Base-by-base conservation (phyloP, 2,329 filamentous ascomycete genomes). In the Lecanicillium sp. region DNA sequence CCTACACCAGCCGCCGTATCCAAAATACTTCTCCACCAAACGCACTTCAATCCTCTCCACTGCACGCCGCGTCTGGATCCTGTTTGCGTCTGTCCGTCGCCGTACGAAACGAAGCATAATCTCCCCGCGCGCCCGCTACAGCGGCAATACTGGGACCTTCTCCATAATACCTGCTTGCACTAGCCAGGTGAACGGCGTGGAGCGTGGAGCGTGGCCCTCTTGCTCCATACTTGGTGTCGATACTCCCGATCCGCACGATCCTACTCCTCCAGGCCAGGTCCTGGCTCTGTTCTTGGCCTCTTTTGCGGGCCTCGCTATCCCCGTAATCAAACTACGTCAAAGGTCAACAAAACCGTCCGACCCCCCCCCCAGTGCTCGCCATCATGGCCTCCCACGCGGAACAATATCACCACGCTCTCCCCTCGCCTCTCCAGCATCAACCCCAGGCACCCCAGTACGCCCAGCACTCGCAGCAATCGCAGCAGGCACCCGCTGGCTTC, bases 351-450 rank as follows among this genome's bases (percentile, higher is more conserved):
- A 61, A 56, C 45, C 51, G 49, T 11, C 22, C 22, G 22, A 46
- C 45, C 42, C 44, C 45, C 46, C 44, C 51, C 57, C 53, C 54
- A 51, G 46, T 28, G 19, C 29, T 29, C 49, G 54, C 49, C 50
- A 49, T 46, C 50, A 65, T 65, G 62, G 60, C 60, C 46, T 50
- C 55, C 48, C 57, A 48, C 37, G 45, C 53, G 33, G 52, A 49
- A 40, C 53, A 57, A 42, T 46, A 56, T 36, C 39, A 32, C 22
- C 33, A 31, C 29, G 36, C 47, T 30, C 45, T 41, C 40, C 29
- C 44, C 44, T 27, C 37, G 29, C 47, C 54, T 40, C 49, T 49
- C 33, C 47, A 47, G 38, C 46, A 48, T 32, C 46, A 44, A 22
- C 39, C 40, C 15, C 43, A 39, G 20, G 42, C 42, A 31, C 29